Evolutionary conservation across 1,139 yeast genomes (phyloP), one percentile per base, ranked within the genome.

Genomic region (Hanseniaspora uvarum): DNA sequence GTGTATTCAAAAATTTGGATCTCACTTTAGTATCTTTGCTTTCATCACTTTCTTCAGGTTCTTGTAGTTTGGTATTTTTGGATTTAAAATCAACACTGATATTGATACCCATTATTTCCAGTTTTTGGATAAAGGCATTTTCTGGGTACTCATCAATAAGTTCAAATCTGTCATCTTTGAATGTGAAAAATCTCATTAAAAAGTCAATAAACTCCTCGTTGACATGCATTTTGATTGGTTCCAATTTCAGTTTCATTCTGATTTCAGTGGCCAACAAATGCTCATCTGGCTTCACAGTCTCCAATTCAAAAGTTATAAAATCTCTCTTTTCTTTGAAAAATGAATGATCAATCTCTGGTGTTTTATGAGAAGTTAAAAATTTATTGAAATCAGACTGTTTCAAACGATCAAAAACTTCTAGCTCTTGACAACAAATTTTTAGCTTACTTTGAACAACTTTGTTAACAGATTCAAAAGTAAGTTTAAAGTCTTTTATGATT

Each of bases 121-220:
- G 76, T 62, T 79, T 80, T 61, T 86, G 89, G 39, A 88, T 72
- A 62, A 78, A 89, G 1, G 81, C 64, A 4, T 77, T 75, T 58
- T 86, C 94, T 18, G 76, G 80, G 53, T 67, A 69, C 14, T 68
- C 72, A 52, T 75, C 73, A 43, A 81, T 72, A n/a, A 80, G 68
- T 3, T 74, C 72, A 63, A 85, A 85, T 56, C 95, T 69, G 11
- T 73, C 70, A 63, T 86, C 95, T 60, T 79, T 82, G 63, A 92
- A 92, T 56, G 82, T 88, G 51, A 84, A 79, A 67, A 87, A 92
- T 46, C 96, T 71, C 0, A 80, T 77, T 46, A 88, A 60, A 62
- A 92, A 89, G 55, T 88, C 96, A 26, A 88, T 72, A 0, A 96
- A 85, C 62, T 92, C 97, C 66, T 92, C 98, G 66, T 94, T 98